phyloP scores from a whole-genome alignment of 202 grass and related monocot species.

The Panicum hallii region DNA sequence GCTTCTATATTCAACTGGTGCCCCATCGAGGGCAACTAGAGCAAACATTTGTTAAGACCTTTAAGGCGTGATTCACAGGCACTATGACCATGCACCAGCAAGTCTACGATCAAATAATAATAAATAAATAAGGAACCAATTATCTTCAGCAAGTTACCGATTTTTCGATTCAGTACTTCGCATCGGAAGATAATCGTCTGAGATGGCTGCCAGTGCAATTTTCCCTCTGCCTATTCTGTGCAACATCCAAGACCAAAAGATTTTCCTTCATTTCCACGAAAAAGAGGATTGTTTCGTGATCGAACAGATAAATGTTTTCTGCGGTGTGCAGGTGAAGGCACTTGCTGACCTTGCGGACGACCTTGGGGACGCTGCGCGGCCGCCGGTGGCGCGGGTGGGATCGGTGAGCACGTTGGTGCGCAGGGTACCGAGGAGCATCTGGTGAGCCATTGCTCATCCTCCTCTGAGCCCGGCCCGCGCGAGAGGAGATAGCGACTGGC shows the following conservation, averaged over 20 bases:
- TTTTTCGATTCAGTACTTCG: neutral
- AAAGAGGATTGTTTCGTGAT: neutral
- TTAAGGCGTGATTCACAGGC: neutral
- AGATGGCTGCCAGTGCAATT: neutral
- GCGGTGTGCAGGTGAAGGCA: neutral
- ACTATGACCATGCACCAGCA: neutral
- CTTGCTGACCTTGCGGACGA: neutral
- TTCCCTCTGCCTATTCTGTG: neutral
- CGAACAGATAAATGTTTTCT: neutral
- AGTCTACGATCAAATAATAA: neutral
- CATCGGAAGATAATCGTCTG: conserved; percentile 7
- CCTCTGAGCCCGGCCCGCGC: neutral
- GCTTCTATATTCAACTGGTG: no score
- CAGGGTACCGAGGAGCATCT: neutral
- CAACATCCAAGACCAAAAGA: neutral
- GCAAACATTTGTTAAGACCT: neutral
- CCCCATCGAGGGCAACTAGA: neutral
- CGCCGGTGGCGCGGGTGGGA: neutral
- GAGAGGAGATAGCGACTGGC: neutral
- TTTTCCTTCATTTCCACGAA: neutral
- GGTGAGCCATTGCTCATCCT: neutral
- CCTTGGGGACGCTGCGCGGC: neutral
- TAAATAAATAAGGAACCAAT: neutral
- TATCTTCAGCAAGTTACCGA: neutral
- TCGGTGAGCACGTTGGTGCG: neutral